Evolutionary conservation across 2,329 filamentous ascomycete species (phyloP), one percentile per base, ranked within the genome.

Genomic region (Claviceps arundinis): DNA sequence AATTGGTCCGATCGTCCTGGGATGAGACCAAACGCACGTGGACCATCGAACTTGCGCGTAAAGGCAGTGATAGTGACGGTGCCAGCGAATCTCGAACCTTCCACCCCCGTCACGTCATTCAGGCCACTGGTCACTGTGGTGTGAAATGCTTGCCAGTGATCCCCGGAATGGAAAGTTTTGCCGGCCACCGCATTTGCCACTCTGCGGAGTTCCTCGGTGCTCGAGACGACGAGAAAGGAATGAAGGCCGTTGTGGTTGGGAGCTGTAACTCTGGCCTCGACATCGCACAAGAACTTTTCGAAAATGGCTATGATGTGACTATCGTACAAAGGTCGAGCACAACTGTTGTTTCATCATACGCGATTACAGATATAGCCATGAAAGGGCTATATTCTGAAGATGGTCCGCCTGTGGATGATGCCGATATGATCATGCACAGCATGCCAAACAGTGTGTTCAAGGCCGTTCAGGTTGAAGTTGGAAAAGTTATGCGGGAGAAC

Each of bases 201-300:
- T 83, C 81, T 0, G 77, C 78, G 0, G 73, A 79, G 2, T 82
- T 82, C 56, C 65, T 69, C 0, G 80, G 80, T 0, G 78, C 80
- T 0, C 62, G 65, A 2, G 62, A 70, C 0, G 61, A 71, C 2
- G 65, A 70, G 14, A 64, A 70, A 17, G 75, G 75, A 1, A 82
- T 81, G 61, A 82, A 77, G 55, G 82, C 78, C 0, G 67, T 86
- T 1, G 76, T 88, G 0, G 72, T 87, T 0, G 84, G 84, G 1
- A 81, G 78, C 1, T 84, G 82, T 63, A 87, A 85, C 64, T 84
- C 80, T 0, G 80, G 73, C 5, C 81, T 85, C 58, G 84, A 87
- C 56, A 86, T 86, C 52, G 77, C 80, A 0, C 82, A 85, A 52
- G 80, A 86, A 56, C 85, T 75, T 58, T 73, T 77, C 38, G 81